A percentile compares a stretch with the other conserved stretches of the same genome.
Conservation (phyloP, 768 basidiomycete species). For the Phylloporus arenicola region DNA sequence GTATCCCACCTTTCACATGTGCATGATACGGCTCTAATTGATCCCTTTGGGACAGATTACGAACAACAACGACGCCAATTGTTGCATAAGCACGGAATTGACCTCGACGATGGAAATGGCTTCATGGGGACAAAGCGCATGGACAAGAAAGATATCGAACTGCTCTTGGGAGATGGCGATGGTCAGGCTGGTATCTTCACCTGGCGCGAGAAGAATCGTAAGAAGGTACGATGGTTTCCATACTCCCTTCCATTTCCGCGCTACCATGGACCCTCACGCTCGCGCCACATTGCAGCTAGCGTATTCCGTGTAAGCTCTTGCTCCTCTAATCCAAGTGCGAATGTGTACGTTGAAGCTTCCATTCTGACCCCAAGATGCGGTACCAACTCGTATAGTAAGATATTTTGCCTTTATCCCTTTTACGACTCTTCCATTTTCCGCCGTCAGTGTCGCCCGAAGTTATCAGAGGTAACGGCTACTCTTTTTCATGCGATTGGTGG, state of each 20-base stretch:
- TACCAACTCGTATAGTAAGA: constrained; percentile 81
- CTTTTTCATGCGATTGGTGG: constrained; percentile 98
- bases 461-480: constrained; percentile 87
- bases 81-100: constrained; percentile 89
- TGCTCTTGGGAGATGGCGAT: constrained; percentile 77
- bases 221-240: constrained; percentile 57
- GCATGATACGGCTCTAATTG: constrained; percentile 7
- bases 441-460: constrained; percentile 82
- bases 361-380: constrained; percentile 56
- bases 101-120: constrained; percentile 75
- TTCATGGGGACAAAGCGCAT: constrained; percentile 69
- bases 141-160: constrained; percentile 77
- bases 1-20: constrained; percentile 34
- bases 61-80: constrained; percentile 88
- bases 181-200: constrained; percentile 85
- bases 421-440: constrained; percentile 22
- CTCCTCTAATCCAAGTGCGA: constrained; percentile 12
- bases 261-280: constrained; percentile 20
- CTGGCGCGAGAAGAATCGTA: constrained; percentile 90
- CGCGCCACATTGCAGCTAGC: constrained; percentile 52
- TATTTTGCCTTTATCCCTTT: constrained; percentile 23
- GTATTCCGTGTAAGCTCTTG: constrained; percentile 72
- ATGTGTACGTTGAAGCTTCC: constrained; percentile 20
- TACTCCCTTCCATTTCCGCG: constrained; percentile 28
- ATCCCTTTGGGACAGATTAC: constrained; percentile 56